A percentile compares a stretch with the other conserved stretches of the same genome.
Conservation (phyloP, 148 eudicot species). For the Chenopodium suecicum region DNA sequence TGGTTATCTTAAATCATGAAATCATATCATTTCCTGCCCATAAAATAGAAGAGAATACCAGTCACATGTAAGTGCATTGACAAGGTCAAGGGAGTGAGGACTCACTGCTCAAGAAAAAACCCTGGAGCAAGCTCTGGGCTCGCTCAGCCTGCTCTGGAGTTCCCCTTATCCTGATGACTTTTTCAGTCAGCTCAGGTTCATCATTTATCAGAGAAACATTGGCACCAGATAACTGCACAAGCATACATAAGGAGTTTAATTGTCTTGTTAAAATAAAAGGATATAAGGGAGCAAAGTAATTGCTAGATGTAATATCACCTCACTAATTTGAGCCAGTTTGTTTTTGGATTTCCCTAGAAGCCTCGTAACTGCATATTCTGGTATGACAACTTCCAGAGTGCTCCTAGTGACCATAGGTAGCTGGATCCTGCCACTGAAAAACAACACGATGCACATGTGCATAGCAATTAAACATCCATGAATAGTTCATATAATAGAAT, state of each 20-base stretch:
- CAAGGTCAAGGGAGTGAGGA: slow-evolving; percentile 3
- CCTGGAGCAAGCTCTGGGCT: slow-evolving; percentile 98
- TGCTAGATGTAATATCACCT: slow-evolving; percentile 45
- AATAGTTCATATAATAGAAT: background rate
- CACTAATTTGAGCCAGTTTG: slow-evolving; percentile 90
- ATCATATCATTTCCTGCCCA: background rate
- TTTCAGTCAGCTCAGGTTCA: slow-evolving; percentile 61
- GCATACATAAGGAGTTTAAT: background rate
- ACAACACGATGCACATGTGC: background rate
- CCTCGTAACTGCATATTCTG: slow-evolving; percentile 74
- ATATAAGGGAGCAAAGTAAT: background rate
- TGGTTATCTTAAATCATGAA: background rate
- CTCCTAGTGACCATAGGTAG: slow-evolving; percentile 82
- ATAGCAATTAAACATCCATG: background rate
- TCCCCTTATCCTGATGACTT: slow-evolving; percentile 80
- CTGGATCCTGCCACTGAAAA: slow-evolving; percentile 46
- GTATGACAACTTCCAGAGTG: slow-evolving; percentile 85
- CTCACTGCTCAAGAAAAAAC: slow-evolving; percentile 95
- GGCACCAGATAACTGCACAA: slow-evolving; percentile 89
- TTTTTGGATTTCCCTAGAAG: slow-evolving; percentile 72
- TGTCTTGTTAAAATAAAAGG: background rate
- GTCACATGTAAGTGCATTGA: background rate
- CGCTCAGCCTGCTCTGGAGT: slow-evolving; percentile 95
- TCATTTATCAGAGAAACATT: slow-evolving; percentile 79
- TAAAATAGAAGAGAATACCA: slow-evolving; percentile 3